Evolutionary conservation across 257 asterid genomes (phyloP), one percentile per base, ranked within the genome.

Genomic region (Capsicum baccatum): DNA sequence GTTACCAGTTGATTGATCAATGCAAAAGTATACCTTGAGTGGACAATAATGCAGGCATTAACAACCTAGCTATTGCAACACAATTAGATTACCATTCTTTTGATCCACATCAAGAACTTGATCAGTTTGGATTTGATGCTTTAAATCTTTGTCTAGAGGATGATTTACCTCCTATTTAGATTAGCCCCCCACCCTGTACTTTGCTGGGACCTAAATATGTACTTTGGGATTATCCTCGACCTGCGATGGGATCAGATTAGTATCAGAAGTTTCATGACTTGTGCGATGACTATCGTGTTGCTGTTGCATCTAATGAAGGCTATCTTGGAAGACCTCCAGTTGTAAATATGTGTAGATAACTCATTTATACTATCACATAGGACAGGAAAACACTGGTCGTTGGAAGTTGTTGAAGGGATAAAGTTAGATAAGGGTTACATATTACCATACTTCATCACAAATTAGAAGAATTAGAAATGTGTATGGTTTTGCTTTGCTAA

Each of bases 151-250:
- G 83, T 14, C 94, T 88, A 14, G 95, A 91, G 76, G 94, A 92
- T 63, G 88, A 84, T 33, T 71, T 89, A 84, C 86, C 95, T 84
- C 94, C 90, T 64, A 87, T 85, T 81, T 82, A 89, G 82, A 89
- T 91, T 79, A 87, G 88, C 71, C 99, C 99, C 80, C 99, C 99
- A 48, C 99, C 98, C 58, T 90, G 93, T 82, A 98, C 98, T 12
- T 96, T 94, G 85, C 87, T 94, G 87, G 99, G 99, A 66, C 98
- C 98, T 83, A 94, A 93, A 87, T 96, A 98, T 86, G 97, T 98
- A 80, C 98, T 96, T 66, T 96, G 99, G 99, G 99, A 96, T 83
- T 89, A 90, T 79, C 85, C 92, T 7, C 79, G 92, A 82, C 92
- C 90, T 83, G 90, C 89, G 10, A 88, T 86, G 67, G 85, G 89